Evolutionary conservation across 768 basidiomycete genomes (phyloP).

Genomic region (Amyloporia xantha): DNA sequence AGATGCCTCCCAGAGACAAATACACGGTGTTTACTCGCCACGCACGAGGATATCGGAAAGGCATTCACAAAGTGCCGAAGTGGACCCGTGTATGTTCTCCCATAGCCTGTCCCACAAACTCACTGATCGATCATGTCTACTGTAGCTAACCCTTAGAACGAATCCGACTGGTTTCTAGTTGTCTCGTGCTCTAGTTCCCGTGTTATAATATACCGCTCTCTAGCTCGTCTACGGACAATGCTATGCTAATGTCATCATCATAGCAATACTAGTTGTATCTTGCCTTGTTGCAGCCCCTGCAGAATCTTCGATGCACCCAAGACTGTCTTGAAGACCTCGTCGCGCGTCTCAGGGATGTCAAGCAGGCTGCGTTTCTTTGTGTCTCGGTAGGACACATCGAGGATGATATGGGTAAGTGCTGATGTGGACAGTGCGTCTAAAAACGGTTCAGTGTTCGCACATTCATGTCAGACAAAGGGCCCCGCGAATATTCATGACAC

Average conservation of each 20-base stretch:
- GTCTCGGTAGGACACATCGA: slow-evolving; percentile 71
- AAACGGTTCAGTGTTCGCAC: not conserved
- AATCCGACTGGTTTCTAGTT: slow-evolving; percentile 88
- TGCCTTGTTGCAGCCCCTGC: slow-evolving; percentile 61
- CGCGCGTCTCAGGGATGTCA: slow-evolving; percentile 79
- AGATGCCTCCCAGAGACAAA: slow-evolving; percentile 91
- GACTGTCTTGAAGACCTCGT: slow-evolving; percentile 72
- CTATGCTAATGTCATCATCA: slow-evolving; percentile 25
- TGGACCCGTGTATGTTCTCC: slow-evolving; percentile 73
- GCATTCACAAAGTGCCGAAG: slow-evolving; percentile 96
- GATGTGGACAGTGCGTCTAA: slow-evolving; percentile 66
- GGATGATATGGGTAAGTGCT: slow-evolving; percentile 76
- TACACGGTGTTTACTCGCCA: slow-evolving; percentile 84
- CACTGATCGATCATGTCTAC: not conserved
- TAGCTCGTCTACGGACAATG: slow-evolving; percentile 9
- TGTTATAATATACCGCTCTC: not conserved
- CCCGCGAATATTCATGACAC: slow-evolving; percentile 10
- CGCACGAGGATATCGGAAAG: slow-evolving; percentile 76
- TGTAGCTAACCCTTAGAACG: slow-evolving; percentile 72
- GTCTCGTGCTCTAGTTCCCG: not conserved
- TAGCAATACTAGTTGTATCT: slow-evolving; percentile 76
- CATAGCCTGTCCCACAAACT: not conserved
- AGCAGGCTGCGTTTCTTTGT: slow-evolving; percentile 68
- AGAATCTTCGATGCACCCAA: slow-evolving; percentile 56
- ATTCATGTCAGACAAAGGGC: not conserved